These are phyloP conservation scores for Clathrospora elynae DNA, from an alignment of 2,329 filamentous ascomycete genomes.

Conservation along the genomic window DNA sequence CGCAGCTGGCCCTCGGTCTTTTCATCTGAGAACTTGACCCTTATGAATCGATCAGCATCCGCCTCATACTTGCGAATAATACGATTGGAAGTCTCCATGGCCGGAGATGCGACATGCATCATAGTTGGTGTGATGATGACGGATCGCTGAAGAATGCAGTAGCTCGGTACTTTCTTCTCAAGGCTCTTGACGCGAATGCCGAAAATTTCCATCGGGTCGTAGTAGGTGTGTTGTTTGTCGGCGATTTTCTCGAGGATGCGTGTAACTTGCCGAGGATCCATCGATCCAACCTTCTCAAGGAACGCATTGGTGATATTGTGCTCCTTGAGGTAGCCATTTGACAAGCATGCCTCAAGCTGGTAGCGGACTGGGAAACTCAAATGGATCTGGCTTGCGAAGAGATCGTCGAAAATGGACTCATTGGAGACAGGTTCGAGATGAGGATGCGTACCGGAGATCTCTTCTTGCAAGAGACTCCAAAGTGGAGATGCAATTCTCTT, in stretches of 20 bases:
- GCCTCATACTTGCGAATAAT: constrained; percentile 74
- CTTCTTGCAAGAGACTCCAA: constrained; percentile 38
- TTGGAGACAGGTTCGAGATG: constrained; percentile 17
- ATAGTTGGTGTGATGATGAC: constrained; percentile 83
- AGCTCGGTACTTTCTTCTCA: constrained; percentile 62
- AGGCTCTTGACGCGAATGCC: constrained; percentile 47
- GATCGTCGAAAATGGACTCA: constrained; percentile 32
- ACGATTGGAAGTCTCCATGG: constrained; percentile 84
- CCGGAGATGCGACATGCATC: constrained; percentile 76
- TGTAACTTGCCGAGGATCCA: constrained; percentile 61
- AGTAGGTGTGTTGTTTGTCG: constrained; percentile 65
- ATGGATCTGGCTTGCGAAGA: constrained; percentile 37
- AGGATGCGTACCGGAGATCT: constrained; percentile 33
- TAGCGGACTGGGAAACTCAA: constrained; percentile 74
- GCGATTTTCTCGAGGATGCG: constrained; percentile 76
- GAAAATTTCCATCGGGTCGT: constrained; percentile 76
- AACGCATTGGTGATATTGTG: constrained; percentile 73
- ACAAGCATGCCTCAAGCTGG: constrained; percentile 92
- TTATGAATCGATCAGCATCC: constrained; percentile 78
- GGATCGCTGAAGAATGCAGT: constrained; percentile 77
- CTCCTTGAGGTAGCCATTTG: constrained; percentile 75
- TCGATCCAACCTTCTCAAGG: constrained; percentile 61
- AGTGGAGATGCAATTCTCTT: constrained; percentile 20
- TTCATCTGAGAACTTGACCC: constrained; percentile 90
- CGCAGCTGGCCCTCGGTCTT: constrained; percentile 54